Evolutionary conservation across 352 stramenopile species (phyloP).

Genomic region (Phytophthora pseudosyringae): DNA sequence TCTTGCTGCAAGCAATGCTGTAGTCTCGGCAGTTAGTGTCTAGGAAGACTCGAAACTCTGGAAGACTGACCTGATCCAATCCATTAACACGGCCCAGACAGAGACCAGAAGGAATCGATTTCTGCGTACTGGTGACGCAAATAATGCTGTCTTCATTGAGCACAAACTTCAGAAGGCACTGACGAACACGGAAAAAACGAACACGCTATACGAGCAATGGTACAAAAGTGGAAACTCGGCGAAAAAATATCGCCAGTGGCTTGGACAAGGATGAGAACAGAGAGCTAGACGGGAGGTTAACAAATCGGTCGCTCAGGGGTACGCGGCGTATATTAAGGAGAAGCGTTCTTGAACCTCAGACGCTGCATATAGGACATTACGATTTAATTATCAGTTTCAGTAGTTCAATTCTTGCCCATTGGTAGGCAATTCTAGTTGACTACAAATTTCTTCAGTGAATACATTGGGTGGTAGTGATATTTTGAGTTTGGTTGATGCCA

Average conservation of each 20-base stretch:
- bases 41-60: background rate
- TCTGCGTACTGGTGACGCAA: slow-evolving; percentile 6
- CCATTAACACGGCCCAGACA: background rate
- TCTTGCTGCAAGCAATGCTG: slow-evolving; percentile 9
- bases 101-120: slow-evolving; percentile 3
- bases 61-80: background rate
- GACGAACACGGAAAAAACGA: slow-evolving; percentile 17
- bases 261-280: slow-evolving; percentile 14
- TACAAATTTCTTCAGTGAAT: background rate
- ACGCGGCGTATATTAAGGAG: slow-evolving; percentile 11
- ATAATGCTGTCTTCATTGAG: slow-evolving; percentile 13
- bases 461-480: too few species aligned
- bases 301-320: slow-evolving; percentile 12
- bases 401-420: slow-evolving; percentile 6
- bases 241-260: slow-evolving; percentile 6
- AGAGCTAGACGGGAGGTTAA: slow-evolving; percentile 12
- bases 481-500: too few species aligned
- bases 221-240: slow-evolving; percentile 16
- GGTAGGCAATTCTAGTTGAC: slow-evolving; percentile 6
- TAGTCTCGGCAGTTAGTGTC: background rate
- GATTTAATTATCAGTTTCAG: background rate
- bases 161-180: slow-evolving; percentile 19
- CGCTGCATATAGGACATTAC: background rate
- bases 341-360: background rate
- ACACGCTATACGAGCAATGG: slow-evolving; percentile 21